Conservation (phyloP, 2,329 filamentous ascomycete species). For the Fusarium sp. region DNA sequence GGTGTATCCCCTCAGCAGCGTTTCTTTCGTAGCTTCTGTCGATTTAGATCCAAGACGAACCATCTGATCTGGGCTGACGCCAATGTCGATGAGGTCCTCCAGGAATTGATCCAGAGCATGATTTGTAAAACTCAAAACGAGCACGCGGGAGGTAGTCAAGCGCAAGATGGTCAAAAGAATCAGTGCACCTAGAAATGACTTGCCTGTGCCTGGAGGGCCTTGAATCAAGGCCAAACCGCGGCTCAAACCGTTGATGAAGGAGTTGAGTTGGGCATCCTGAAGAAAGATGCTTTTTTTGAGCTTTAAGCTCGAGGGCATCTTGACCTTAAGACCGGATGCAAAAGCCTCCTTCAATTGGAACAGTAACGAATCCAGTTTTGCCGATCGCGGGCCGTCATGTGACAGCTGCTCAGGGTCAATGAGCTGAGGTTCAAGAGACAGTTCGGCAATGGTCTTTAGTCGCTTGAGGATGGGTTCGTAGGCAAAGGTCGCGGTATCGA, state of each 20-base stretch:
- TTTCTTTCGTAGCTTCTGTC: constrained; percentile 61
- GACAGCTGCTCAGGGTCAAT: constrained; percentile 53
- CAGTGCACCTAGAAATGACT: constrained; percentile 80
- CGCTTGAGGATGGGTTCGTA: constrained; percentile 76
- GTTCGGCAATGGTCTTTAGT: constrained; percentile 68
- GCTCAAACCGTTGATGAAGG: constrained; percentile 68
- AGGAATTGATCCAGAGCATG: constrained; percentile 77
- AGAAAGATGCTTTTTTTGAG: constrained; percentile 50
- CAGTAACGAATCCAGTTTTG: constrained; percentile 15
- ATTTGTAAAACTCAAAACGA: constrained; percentile 79
- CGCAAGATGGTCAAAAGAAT: constrained; percentile 70
- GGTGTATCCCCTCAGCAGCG: constrained; percentile 63
- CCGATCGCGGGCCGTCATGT: constrained; percentile 20
- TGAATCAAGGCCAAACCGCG: constrained; percentile 75
- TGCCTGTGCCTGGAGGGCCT: constrained; percentile 83
- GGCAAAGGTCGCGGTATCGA: constrained; percentile 77
- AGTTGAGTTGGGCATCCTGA: constrained; percentile 65
- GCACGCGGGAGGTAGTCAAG: constrained; percentile 64
- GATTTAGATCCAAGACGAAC: constrained; percentile 76
- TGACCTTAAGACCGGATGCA: not conserved
- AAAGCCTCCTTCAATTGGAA: not conserved
- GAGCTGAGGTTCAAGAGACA: constrained; percentile 70
- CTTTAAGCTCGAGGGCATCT: constrained; percentile 27
- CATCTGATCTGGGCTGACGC: constrained; percentile 65
- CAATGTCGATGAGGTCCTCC: constrained; percentile 73